Conservation (phyloP, 2,329 filamentous ascomycete genomes). For the Colletotrichum navitas region DNA sequence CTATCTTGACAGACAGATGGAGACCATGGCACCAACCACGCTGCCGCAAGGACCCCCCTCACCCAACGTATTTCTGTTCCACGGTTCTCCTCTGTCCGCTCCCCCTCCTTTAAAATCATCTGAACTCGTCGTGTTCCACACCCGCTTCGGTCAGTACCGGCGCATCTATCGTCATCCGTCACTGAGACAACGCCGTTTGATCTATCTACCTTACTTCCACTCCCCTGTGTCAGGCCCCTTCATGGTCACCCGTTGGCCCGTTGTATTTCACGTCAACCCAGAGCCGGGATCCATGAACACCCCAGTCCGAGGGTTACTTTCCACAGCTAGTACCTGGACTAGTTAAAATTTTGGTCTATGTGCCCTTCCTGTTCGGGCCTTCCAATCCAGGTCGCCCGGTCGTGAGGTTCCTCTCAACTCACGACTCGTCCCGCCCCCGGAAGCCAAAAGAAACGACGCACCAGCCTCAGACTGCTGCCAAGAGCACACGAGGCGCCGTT, state of each 20-base stretch:
- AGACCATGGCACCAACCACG: not conserved
- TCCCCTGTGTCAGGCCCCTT: constrained; percentile 13
- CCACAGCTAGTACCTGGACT: not conserved
- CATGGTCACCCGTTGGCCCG: constrained; percentile 7
- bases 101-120: constrained; percentile 7
- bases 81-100: not conserved
- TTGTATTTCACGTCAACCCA: constrained; percentile 15
- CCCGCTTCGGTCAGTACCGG: not conserved
- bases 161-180: not conserved
- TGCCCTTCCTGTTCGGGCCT: constrained; percentile 7
- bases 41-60: not conserved
- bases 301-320: constrained; percentile 16
- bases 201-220: constrained; percentile 27
- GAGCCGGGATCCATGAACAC: not conserved
- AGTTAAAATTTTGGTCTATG: constrained; percentile 8
- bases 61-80: not conserved
- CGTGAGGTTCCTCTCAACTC: not conserved
- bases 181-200: constrained; percentile 38
- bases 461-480: constrained; percentile 16
- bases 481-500: constrained; percentile 22
- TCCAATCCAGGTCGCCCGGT: not conserved
- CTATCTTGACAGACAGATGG: not conserved
- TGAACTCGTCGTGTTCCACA: constrained; percentile 20
- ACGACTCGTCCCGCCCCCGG: constrained; percentile 4
- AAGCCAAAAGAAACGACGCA: constrained; percentile 22